Evolutionary conservation across 2,329 filamentous ascomycete species (phyloP).

Genomic region (Colletotrichum horii): DNA sequence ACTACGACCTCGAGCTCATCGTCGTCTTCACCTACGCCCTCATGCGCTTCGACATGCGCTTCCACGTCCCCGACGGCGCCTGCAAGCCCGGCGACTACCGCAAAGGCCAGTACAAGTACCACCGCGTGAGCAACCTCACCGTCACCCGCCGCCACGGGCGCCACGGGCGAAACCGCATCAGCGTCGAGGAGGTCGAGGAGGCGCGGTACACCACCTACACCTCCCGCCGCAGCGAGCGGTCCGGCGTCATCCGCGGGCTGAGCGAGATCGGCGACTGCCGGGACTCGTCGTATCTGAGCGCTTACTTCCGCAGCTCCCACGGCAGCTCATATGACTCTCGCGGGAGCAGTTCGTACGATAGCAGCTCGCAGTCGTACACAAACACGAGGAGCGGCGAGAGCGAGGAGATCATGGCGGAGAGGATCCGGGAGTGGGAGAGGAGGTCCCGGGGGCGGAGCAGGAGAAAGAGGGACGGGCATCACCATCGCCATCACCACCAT

Average conservation of each 20-base stretch:
- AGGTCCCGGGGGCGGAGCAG: neutral
- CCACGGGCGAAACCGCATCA: neutral
- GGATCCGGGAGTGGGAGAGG: neutral
- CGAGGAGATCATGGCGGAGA: neutral
- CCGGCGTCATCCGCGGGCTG: neutral
- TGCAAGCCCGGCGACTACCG: slow-evolving; percentile 59
- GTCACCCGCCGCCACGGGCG: neutral
- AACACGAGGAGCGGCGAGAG: neutral
- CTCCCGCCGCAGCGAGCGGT: slow-evolving; percentile 27
- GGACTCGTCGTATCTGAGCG: neutral
- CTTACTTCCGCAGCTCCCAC: neutral
- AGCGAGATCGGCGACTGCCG: neutral
- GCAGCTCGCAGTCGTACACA: neutral
- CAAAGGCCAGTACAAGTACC: slow-evolving; percentile 20
- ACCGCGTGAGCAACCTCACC: slow-evolving; percentile 15
- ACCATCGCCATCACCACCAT: neutral
- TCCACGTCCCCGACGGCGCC: slow-evolving; percentile 67
- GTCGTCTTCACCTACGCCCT: slow-evolving; percentile 72
- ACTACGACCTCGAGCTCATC: slow-evolving; percentile 75
- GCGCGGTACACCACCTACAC: slow-evolving; percentile 19
- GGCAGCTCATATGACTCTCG: neutral
- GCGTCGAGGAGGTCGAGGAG: slow-evolving; percentile 27
- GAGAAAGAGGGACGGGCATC: neutral
- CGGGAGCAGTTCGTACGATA: neutral
- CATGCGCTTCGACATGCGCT: slow-evolving; percentile 74